Evolutionary conservation across 768 basidiomycete genomes (phyloP), one percentile per base, ranked within the genome.

Genomic region (Pleurotus giganteus): DNA sequence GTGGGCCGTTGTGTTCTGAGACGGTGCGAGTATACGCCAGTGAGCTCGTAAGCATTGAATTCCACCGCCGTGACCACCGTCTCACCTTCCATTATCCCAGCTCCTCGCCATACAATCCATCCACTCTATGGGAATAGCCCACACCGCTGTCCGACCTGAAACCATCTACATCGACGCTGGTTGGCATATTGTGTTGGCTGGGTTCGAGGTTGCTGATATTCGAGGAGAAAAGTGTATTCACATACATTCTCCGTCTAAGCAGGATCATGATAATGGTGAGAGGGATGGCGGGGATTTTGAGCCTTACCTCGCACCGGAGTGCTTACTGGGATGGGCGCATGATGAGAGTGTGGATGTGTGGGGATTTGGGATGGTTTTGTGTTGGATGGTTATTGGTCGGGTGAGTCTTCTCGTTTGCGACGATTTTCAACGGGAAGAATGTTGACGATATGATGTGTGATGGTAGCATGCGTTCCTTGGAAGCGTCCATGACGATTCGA

Each of bases 331-430:
- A 0, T 86, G 84, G 84, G 61, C 69, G 13, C 76, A 81, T 50
- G 78, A 81, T 58, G 68, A 62, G 21, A 67, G 74, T 12, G 80
- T 81, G 17, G 84, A 86, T 64, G 78, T 74, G 58, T 86, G 84
- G 84, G 76, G 77, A 0, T 82, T 85, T 57, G 84, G 83, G 2
- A 62, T 79, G 61, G 54, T 81, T 32, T 53, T 85, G 34, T 77
- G 75, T 56, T 80, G 74, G 57, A 74, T 85, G 74, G 64, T 77
- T 39, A 72, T 74, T 26, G 78, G 78, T 24, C 67, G 61, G 62
- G 83, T 82, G 52, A 62, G 71, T 61, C 15, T 50, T 51, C 39
- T 7, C 24, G 15, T 11, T 19, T 37, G 27, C 37, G 21, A 19
- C n/a, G 5, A 15, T 34, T 12, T 28, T 11, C 8, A 7, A 26